Evolutionary conservation across 305 asterid genomes (phyloP).

Genomic region (Salvia sclarea): DNA sequence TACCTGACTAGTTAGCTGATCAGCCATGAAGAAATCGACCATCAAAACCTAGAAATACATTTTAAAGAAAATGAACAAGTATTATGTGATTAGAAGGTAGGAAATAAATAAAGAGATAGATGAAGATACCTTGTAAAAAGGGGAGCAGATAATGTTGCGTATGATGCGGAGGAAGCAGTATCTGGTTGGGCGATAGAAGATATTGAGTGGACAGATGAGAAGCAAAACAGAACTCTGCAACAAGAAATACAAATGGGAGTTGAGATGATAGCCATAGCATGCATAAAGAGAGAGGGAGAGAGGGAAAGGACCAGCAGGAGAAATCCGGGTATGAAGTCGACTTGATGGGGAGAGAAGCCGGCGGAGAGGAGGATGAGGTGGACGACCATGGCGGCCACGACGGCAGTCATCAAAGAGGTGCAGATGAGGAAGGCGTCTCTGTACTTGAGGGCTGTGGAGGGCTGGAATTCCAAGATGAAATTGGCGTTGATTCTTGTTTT

Average conservation of each 20-base stretch:
- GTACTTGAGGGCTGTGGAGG: conserved; percentile 63
- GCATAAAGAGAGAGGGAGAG: neutral
- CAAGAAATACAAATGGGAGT: neutral
- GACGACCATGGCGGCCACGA: conserved; percentile 69
- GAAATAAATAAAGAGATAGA: neutral
- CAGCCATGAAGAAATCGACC: conserved; percentile 99
- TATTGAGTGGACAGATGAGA: conserved; percentile 79
- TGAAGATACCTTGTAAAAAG: conserved; percentile 72
- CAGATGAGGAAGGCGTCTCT: conserved; percentile 91
- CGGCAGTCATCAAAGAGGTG: conserved; percentile 77
- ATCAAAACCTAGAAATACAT: conserved; percentile 52
- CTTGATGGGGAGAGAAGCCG: conserved; percentile 50
- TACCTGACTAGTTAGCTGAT: conserved; percentile 98
- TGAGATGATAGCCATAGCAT: too few species aligned
- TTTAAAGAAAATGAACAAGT: neutral
- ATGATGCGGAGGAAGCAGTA: conserved; percentile 65
- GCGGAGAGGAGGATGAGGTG: conserved; percentile 72
- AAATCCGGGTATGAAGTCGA: conserved; percentile 69
- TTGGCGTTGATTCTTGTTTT: conserved; percentile 71
- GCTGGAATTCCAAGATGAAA: conserved; percentile 84
- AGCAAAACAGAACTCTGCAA: conserved; percentile 52
- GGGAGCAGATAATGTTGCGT: conserved; percentile 86
- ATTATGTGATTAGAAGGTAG: too few species aligned
- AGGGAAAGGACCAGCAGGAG: conserved; percentile 57
- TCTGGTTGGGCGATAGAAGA: conserved; percentile 81